Evolutionary conservation across 192 early-diverging fungal species (phyloP), one percentile per base, ranked within the genome.

Genomic region (Coemansia erecta): DNA sequence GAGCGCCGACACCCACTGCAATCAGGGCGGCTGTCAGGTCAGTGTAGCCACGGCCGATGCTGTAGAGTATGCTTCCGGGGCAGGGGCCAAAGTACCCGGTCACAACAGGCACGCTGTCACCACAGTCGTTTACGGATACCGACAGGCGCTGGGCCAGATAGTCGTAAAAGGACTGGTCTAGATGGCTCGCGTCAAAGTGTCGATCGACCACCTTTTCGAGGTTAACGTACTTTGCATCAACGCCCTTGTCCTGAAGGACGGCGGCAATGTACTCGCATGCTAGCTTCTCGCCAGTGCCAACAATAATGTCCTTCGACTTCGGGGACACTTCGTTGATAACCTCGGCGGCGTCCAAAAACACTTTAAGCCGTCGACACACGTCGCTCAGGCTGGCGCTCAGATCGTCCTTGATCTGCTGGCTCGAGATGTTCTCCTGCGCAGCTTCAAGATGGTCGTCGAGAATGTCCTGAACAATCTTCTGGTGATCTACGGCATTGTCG

Each of bases 21-120:
- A 93, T 85, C 48, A 99, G 81, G 1, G 97, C 97, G 17, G 97
- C 95, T 17, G 94, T 95, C 58, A 99, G 82, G 68, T 99, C 97
- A 0, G 97, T 99, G 81, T 99, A 99, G 13, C 97, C 97, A 42
- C 97, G 92, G 12, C 97, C 97, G 61, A 99, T 89, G 72, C 87
- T 94, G 41, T 82, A 81, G 50, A 99, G 70, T 55, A 99, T 84
- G 64, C 89, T 87, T 15, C 95, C 95, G 6, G 97, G 97, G 13
- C 94, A 92, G n/a, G 88, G 89, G n/a, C 97, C 95, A 82, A 99
- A 90, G 82, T 90, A 99, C 14, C 97, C 90, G 15, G 94, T 98
- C n/a, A 98, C 89, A 23, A 98, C 93, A 13, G 92, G 93, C 33
- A 97, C 86, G 22, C 82, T 71, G 64, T 85, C 67, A 54, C 84